These are phyloP conservation scores for Populus ilicifolia DNA, from an alignment of 345 rosid genomes.

Conservation along the genomic window DNA sequence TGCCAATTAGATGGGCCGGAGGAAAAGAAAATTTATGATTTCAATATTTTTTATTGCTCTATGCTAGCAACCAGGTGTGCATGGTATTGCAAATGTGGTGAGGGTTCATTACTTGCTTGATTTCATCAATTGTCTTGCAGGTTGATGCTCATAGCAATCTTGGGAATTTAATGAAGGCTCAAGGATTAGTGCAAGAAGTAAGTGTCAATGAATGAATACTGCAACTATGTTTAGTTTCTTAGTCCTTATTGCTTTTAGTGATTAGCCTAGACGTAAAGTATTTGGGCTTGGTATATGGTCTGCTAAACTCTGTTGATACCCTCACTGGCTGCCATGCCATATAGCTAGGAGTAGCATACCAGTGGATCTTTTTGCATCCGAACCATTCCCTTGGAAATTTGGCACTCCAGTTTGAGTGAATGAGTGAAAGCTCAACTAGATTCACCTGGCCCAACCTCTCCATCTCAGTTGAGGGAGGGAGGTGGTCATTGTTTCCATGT, in stretches of 20 bases:
- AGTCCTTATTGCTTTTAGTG: background rate
- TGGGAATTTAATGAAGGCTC: slow-evolving; percentile 92
- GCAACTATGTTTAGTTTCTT: background rate
- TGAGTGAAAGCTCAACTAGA: slow-evolving; percentile 15
- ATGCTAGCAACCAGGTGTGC: background rate
- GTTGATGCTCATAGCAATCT: slow-evolving; percentile 97
- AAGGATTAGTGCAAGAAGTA: slow-evolving; percentile 94
- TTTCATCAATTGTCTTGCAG: slow-evolving; percentile 35
- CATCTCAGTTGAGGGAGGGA: slow-evolving; percentile 9
- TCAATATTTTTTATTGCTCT: background rate
- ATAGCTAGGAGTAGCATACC: slow-evolving; percentile 5
- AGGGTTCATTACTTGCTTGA: slow-evolving; percentile 4
- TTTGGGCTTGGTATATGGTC: slow-evolving; percentile 16
- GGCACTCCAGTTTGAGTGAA: slow-evolving; percentile 13
- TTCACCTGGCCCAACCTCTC: slow-evolving; percentile 24
- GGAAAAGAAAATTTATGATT: background rate
- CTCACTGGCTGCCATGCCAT: slow-evolving; percentile 1
- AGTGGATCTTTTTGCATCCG: slow-evolving; percentile 9
- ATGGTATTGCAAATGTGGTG: background rate
- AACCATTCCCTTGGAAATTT: slow-evolving; percentile 3
- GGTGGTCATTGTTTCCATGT: slow-evolving; percentile 21
- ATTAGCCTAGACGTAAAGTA: slow-evolving; percentile 1
- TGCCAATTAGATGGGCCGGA: background rate
- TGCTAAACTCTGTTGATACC: slow-evolving; percentile 7
- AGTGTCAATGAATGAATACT: slow-evolving; percentile 32